Evolutionary conservation across 202 grass and related monocot genomes (phyloP).

Genomic region (Panicum hallii): DNA sequence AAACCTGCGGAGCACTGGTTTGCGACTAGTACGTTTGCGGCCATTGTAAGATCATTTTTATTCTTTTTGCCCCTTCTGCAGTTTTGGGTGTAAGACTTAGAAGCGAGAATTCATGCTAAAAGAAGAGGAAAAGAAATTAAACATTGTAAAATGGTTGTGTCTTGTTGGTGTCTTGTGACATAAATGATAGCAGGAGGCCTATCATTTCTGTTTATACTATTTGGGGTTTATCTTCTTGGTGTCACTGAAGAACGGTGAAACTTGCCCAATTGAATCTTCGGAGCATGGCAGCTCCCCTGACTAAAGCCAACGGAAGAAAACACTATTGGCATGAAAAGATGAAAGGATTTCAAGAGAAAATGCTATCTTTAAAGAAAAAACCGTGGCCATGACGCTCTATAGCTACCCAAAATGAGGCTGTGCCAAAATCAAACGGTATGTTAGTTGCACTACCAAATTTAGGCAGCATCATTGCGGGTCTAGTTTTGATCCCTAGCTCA

Average conservation of each 20-base stretch:
- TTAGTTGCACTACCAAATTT: too few species aligned
- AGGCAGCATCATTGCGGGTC: too few species aligned
- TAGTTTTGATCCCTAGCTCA: too few species aligned
- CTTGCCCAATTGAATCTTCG: not conserved
- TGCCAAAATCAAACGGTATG: too few species aligned
- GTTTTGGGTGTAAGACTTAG: conserved; percentile 39
- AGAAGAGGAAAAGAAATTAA: conserved; percentile 12
- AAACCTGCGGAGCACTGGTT: conserved; percentile 46
- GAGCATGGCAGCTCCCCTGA: not conserved
- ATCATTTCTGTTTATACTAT: not conserved
- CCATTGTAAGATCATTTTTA: conserved; percentile 39
- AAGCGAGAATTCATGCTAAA: not conserved
- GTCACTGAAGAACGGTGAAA: not conserved
- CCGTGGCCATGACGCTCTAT: too few species aligned
- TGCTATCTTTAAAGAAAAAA: too few species aligned
- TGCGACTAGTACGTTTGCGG: conserved; percentile 35
- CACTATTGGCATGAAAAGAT: too few species aligned
- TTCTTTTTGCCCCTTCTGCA: conserved; percentile 25
- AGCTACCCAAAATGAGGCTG: too few species aligned
- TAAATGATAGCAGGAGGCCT: not conserved
- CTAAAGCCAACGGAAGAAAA: not conserved
- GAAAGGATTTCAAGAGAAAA: too few species aligned
- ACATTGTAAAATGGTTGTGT: conserved; percentile 37
- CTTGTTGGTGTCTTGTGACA: not conserved
- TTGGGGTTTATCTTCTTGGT: not conserved